These are phyloP conservation scores for Tirmania nivea DNA, from an alignment of 495 filamentous ascomycete species.

Conservation along the genomic window DNA sequence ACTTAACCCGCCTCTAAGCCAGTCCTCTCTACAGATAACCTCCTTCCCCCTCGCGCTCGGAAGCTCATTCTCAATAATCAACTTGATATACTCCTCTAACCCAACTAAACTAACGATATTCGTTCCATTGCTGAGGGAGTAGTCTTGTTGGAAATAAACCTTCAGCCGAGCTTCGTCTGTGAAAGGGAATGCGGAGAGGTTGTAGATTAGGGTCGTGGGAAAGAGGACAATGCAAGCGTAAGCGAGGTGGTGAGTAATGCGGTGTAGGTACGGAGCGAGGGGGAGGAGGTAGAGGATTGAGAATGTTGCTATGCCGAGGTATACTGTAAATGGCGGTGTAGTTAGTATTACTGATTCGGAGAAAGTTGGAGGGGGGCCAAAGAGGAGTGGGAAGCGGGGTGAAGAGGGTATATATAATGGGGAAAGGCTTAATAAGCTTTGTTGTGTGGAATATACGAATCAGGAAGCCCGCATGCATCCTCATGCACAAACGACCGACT, in stretches of 20 bases:
- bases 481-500: no score
- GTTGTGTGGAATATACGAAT: no score
- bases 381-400: no score
- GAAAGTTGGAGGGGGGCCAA: no score
- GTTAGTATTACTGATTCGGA: background rate
- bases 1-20: conserved; percentile 25
- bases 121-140: conserved; percentile 52
- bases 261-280: conserved; percentile 63
- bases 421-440: no score
- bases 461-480: no score
- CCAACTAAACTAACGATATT: conserved; percentile 51
- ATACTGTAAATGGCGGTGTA: conserved; percentile 27
- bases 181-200: conserved; percentile 75
- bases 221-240: conserved; percentile 53
- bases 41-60: conserved; percentile 47
- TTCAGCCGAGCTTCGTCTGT: conserved; percentile 58
- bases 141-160: conserved; percentile 60
- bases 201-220: conserved; percentile 61
- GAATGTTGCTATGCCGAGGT: conserved; percentile 43
- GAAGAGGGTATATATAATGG: no score
- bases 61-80: conserved; percentile 37
- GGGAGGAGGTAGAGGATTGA: conserved; percentile 58
- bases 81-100: conserved; percentile 44
- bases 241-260: conserved; percentile 64
- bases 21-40: conserved; percentile 29